Percentiles rank a stretch among this genome's conserved stretches.
phyloP scores from a whole-genome alignment of 148 eudicot genomes.

The Arbutus unedo region DNA sequence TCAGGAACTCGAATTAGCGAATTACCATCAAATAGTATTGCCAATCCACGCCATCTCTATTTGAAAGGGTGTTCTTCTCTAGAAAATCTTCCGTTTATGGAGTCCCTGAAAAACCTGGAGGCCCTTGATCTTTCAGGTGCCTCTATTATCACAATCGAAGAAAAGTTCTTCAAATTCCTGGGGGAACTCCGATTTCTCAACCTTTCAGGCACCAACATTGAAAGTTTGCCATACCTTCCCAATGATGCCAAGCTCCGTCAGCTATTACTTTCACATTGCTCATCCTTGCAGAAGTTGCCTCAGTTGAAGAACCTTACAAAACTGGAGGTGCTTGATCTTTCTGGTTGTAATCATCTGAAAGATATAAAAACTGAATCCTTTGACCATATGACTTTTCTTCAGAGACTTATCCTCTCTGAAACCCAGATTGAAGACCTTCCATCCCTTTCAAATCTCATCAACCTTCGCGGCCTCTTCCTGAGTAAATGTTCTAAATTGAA shows the following conservation, averaged over 20 bases:
- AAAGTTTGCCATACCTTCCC: not conserved
- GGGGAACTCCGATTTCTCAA: not conserved
- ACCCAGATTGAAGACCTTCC: slow-evolving; percentile 16
- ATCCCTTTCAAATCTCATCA: slow-evolving; percentile 13
- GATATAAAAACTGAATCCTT: slow-evolving; percentile 8
- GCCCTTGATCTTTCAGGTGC: slow-evolving; percentile 23
- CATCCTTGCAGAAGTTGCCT: slow-evolving; percentile 11
- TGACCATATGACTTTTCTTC: slow-evolving; percentile 21
- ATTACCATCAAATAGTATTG: slow-evolving; percentile 17
- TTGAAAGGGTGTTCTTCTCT: slow-evolving; percentile 11
- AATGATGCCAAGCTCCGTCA: not conserved
- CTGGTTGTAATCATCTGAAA: slow-evolving; percentile 9
- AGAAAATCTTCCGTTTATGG: not conserved
- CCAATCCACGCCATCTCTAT: slow-evolving; percentile 12
- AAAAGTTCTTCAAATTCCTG: not conserved
- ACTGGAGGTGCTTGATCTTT: slow-evolving; percentile 27
- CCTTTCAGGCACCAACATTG: not conserved
- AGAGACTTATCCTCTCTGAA: slow-evolving; percentile 21
- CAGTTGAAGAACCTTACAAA: not conserved
- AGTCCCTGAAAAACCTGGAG: slow-evolving; percentile 5
- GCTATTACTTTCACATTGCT: slow-evolving; percentile 11
- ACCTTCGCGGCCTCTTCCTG: slow-evolving; percentile 21
- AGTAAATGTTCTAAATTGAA: slow-evolving; percentile 8
- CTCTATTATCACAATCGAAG: not conserved
- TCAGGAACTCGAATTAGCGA: slow-evolving; percentile 10